phyloP scores from a whole-genome alignment of 2,329 filamentous ascomycete genomes.

The Phyllosticta paracitricarpa region DNA sequence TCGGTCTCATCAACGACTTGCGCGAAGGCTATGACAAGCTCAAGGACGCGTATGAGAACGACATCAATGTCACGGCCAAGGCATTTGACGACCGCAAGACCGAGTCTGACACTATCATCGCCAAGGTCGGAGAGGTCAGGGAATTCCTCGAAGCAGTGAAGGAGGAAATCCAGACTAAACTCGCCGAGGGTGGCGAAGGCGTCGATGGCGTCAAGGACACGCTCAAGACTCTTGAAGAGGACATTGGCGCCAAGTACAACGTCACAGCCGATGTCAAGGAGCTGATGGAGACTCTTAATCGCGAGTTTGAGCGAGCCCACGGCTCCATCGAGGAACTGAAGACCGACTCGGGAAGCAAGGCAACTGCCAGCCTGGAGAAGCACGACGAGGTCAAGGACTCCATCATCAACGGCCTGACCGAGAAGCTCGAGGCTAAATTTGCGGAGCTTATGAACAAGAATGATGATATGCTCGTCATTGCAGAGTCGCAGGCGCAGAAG shows the following conservation, averaged over 20 bases:
- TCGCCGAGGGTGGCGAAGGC: conserved; percentile 64
- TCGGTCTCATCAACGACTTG: conserved; percentile 40
- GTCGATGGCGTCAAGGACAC: conserved; percentile 49
- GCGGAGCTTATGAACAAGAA: conserved; percentile 76
- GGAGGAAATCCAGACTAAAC: conserved; percentile 62
- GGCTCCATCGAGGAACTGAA: conserved; percentile 70
- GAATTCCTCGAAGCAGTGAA: conserved; percentile 68
- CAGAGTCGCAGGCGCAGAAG: conserved; percentile 64
- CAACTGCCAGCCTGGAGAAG: conserved; percentile 46
- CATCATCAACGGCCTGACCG: conserved; percentile 43
- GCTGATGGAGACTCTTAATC: conserved; percentile 63
- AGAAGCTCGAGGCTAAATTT: conserved; percentile 66
- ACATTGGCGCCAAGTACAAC: conserved; percentile 42
- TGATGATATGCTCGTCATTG: conserved; percentile 66
- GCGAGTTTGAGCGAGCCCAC: conserved; percentile 80
- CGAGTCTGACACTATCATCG: conserved; percentile 68
- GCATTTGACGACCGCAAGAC: conserved; percentile 75
- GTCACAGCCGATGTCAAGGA: conserved; percentile 43
- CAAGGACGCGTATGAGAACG: conserved; percentile 61
- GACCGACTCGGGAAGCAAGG: conserved; percentile 60
- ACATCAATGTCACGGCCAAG: conserved; percentile 65
- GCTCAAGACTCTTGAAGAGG: conserved; percentile 60
- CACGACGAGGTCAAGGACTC: conserved; percentile 49
- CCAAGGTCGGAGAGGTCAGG: conserved; percentile 72
- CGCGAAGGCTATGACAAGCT: conserved; percentile 55